Base-by-base conservation (phyloP, 208 protist species). In the Wallacemonas rigidus region DNA sequence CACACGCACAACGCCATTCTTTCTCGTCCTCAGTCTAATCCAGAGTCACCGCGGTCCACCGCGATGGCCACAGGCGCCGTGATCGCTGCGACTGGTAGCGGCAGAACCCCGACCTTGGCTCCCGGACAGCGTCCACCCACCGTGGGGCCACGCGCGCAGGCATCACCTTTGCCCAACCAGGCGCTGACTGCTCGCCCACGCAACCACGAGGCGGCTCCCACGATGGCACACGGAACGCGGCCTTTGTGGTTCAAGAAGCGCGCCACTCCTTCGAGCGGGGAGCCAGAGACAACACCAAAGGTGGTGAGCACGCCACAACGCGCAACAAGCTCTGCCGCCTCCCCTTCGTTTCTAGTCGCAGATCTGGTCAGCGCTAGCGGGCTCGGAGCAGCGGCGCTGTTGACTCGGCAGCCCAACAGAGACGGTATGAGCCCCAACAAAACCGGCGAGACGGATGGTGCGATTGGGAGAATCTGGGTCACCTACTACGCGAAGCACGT, bases 401-500 rank as follows among this genome's bases (percentile, higher is more conserved):
- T 65, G 12, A 17, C 8, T 4, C 60, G 17, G 2, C 53, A 8
- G 53, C 53, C 26, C 53, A 57, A 15, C 9, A n/a, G 14, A 50
- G 8, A 50, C 1, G 6, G 8, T 6, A 50, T 12, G 45, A 50
- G 45, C 45, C 45, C 45, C 8, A 50, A 50, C 12, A 6, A 50
- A 50, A 26, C 26, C 26, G 26, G 26, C 26, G 26, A 26, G 26
- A 26, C 9, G 1, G 15, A 58, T 11, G 36, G n/a, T 11, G 6
- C 60, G 7, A 8, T 41, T 53, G 35, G 56, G 41, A 65, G 50
- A n/a, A 6, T 12, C 41, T 65, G 60, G 60, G 38, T 65, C 41
- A 65, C 60, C 11, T 65, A 65, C 60, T 65, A 65, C 43, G 60
- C 60, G 41, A 65, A 65, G 43, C 26, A 17, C 41, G n/a, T 17